Evolutionary conservation across 176 grass and related monocot species (phyloP).

Genomic region (Triticum monococcum): DNA sequence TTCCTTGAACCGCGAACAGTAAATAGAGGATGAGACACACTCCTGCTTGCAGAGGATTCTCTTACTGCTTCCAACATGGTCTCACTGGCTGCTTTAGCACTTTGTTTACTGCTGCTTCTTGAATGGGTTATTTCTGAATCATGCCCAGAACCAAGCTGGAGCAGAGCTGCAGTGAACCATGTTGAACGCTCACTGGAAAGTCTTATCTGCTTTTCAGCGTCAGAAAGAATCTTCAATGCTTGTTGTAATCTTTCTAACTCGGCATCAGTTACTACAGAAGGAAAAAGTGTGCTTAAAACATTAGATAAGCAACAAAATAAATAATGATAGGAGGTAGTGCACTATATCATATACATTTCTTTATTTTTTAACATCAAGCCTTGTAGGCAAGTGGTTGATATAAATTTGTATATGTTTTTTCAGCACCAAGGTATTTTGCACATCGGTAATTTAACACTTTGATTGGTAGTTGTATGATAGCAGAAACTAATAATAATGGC

Average conservation of each 20-base stretch:
- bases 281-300: slow-evolving; percentile 1
- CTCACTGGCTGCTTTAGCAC: slow-evolving; percentile 51
- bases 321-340: neutral
- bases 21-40: slow-evolving; percentile 46
- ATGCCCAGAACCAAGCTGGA: slow-evolving; percentile 87
- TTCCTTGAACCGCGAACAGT: slow-evolving; percentile 42
- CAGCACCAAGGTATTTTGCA: neutral
- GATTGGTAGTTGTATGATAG: slow-evolving; percentile 4
- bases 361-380: neutral
- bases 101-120: slow-evolving; percentile 59
- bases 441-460: neutral
- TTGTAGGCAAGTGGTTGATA: neutral
- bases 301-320: neutral
- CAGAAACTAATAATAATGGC: slow-evolving; percentile 8
- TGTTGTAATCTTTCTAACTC: slow-evolving; percentile 95
- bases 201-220: slow-evolving; percentile 94
- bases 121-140: slow-evolving; percentile 72
- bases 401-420: neutral
- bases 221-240: slow-evolving; percentile 94
- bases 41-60: slow-evolving; percentile 54
- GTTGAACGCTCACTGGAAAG: slow-evolving; percentile 92
- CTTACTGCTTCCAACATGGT: slow-evolving; percentile 43
- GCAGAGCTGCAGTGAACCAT: slow-evolving; percentile 94
- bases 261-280: slow-evolving; percentile 76
- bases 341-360: neutral